Base-by-base conservation (phyloP, 2,329 filamentous ascomycete genomes). In the Beauveria sp. region DNA sequence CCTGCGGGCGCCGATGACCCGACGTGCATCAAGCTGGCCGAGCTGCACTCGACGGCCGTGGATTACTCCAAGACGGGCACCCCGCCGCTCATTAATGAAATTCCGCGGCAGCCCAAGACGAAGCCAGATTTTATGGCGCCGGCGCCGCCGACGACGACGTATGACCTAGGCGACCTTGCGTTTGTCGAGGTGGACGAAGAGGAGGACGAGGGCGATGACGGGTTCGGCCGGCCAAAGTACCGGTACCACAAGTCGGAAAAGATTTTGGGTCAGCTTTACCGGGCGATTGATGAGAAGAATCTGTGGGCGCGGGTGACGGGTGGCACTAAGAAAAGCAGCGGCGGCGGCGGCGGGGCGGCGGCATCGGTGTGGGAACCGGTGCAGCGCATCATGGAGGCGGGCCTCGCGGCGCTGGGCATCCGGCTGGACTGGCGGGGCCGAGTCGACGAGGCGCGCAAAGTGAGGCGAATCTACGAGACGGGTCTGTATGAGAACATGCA, bases 31-130 rank as follows among this genome's bases (percentile, higher is more conserved):
- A 70, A 67, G 1, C 76, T 91, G 18, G 87, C 88, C 0, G 77
- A 78, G 63, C 72, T 91, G 68, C 85, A 89, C 65, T 91, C 88
- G 0, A 86, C 80, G 0, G 88, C 87, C 0, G 88, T 91, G 0
- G 88, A 91, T 70, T 91, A 89, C 66, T 89, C 87, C 3, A 91
- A 91, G 72, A 89, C 87, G 0, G 90, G 90, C 0, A 83, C 87
- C 28, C 71, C 80, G 0, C 84, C 86, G 6, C 73, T 81, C 7
- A 69, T 81, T 42, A 70, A 63, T 0, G 66, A 75, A 1, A 71
- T 86, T 18, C 80, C 78, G 0, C 72, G 65, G 20, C 61, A 72
- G 12, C 71, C 70, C 4, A 71, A 67, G 9, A 77, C 68, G 45
- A 76, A 82, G 0, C 83, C 82, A 0, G 82, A 86, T 65, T 86